Conservation (phyloP, 1,139 yeast genomes). For the Pichia inconspicua region DNA sequence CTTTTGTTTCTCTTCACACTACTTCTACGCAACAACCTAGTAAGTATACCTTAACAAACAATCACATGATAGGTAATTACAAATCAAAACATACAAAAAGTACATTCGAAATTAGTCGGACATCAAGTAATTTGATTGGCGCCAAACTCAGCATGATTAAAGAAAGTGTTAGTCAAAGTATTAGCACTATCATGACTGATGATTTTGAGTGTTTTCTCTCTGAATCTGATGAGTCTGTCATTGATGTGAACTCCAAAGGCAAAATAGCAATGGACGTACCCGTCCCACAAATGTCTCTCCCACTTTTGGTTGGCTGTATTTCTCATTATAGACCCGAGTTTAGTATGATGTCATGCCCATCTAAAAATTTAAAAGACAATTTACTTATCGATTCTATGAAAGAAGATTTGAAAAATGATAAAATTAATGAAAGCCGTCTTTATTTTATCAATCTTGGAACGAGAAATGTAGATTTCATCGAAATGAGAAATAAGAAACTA, state of each 20-base stretch:
- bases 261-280: background rate
- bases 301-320: slow-evolving; percentile 41
- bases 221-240: slow-evolving; percentile 5
- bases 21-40: slow-evolving; percentile 1
- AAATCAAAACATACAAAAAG: slow-evolving; percentile 1
- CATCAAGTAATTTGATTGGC: slow-evolving; percentile 5
- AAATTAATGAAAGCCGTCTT: slow-evolving; percentile 8
- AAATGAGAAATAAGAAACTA: slow-evolving; percentile 7
- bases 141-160: slow-evolving; percentile 1
- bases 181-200: slow-evolving; percentile 10
- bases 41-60: slow-evolving; percentile 2
- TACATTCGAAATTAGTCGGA: slow-evolving; percentile 4
- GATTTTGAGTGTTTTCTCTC: slow-evolving; percentile 2
- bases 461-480: slow-evolving; percentile 20
- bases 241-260: slow-evolving; percentile 1
- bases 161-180: slow-evolving; percentile 5
- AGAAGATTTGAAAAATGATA: slow-evolving; percentile 17
- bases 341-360: slow-evolving; percentile 41
- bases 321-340: slow-evolving; percentile 50
- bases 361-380: slow-evolving; percentile 15
- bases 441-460: slow-evolving; percentile 22
- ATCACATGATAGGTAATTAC: slow-evolving; percentile 2
- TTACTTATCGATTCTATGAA: slow-evolving; percentile 19
- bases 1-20: slow-evolving; percentile 2
- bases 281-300: slow-evolving; percentile 19